phyloP scores from a whole-genome alignment of 495 filamentous ascomycete species.

The Xylaria curta region DNA sequence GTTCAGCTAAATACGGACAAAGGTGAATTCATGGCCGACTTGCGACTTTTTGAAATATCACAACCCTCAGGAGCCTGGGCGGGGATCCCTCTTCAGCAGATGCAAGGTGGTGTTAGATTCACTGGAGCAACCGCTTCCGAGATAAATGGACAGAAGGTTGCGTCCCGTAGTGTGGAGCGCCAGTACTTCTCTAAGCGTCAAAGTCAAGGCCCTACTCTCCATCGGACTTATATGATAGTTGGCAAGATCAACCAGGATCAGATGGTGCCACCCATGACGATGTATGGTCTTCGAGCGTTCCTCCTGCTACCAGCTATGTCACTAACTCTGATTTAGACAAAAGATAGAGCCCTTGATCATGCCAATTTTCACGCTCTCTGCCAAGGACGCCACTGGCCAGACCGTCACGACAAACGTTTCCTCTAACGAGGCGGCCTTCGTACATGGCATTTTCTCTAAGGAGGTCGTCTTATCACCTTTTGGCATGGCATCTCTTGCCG shows the following conservation, averaged over 20 bases:
- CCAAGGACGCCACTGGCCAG: slow-evolving; percentile 48
- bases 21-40: slow-evolving; percentile 73
- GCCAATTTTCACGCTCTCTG: slow-evolving; percentile 66
- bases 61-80: slow-evolving; percentile 62
- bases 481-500: slow-evolving; percentile 47
- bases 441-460: slow-evolving; percentile 69
- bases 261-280: slow-evolving; percentile 46
- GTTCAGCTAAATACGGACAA: slow-evolving; percentile 64
- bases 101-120: slow-evolving; percentile 66
- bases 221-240: slow-evolving; percentile 60
- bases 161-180: slow-evolving; percentile 36
- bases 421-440: slow-evolving; percentile 69
- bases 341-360: slow-evolving; percentile 66
- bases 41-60: slow-evolving; percentile 70
- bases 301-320: neutral
- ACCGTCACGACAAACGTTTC: slow-evolving; percentile 65
- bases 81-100: slow-evolving; percentile 58
- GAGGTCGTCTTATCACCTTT: slow-evolving; percentile 50
- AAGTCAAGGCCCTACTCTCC: slow-evolving; percentile 34
- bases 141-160: slow-evolving; percentile 31
- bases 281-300: slow-evolving; percentile 41
- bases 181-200: neutral
- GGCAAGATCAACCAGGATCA: slow-evolving; percentile 57
- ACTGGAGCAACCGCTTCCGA: slow-evolving; percentile 63
- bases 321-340: slow-evolving; percentile 28